A percentile compares a stretch with the other conserved stretches of the same genome.
These are phyloP conservation scores for Mariannaea sp. DNA, from an alignment of 2,329 filamentous ascomycete genomes.

Conservation along the genomic window DNA sequence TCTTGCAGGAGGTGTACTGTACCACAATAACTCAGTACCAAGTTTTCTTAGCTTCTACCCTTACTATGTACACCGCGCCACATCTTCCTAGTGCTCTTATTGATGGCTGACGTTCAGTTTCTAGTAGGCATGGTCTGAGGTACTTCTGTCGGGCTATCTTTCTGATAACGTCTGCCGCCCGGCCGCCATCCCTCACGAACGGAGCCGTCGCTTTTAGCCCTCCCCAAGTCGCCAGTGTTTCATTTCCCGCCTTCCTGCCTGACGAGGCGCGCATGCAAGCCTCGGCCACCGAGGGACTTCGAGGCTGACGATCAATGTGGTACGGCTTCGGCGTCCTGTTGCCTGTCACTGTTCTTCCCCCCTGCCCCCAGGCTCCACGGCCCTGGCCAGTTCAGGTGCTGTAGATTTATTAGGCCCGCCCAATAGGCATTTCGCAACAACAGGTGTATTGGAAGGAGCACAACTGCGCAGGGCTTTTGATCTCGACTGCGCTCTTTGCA, in stretches of 20 bases:
- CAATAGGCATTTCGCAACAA: slow-evolving; percentile 3
- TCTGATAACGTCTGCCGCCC: slow-evolving; percentile 22
- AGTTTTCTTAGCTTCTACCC: too few relatives aligned
- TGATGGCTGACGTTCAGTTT: slow-evolving; percentile 20
- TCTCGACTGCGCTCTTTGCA: slow-evolving; percentile 19
- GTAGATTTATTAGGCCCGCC: slow-evolving; percentile 3
- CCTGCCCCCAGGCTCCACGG: too few relatives aligned
- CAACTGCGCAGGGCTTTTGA: slow-evolving; percentile 26
- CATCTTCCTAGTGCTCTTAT: slow-evolving; percentile 22
- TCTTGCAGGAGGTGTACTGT: background rate
- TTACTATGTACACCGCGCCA: slow-evolving; percentile 24
- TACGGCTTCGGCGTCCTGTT: slow-evolving; percentile 4
- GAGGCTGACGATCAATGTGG: slow-evolving; percentile 19
- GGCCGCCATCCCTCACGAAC: slow-evolving; percentile 23
- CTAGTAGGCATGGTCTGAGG: slow-evolving; percentile 23
- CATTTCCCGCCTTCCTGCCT: slow-evolving; percentile 36
- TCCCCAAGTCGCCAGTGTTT: slow-evolving; percentile 26
- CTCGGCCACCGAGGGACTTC: slow-evolving; percentile 27
- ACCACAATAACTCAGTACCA: too few relatives aligned
- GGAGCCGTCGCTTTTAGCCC: slow-evolving; percentile 20
- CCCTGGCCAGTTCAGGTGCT: too few relatives aligned
- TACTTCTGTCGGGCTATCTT: slow-evolving; percentile 29
- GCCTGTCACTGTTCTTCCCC: background rate
- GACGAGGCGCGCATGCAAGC: slow-evolving; percentile 31
- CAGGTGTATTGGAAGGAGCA: slow-evolving; percentile 23